phyloP scores from a whole-genome alignment of 2,329 filamentous ascomycete genomes.

The Phyllosticta ampelicida region DNA sequence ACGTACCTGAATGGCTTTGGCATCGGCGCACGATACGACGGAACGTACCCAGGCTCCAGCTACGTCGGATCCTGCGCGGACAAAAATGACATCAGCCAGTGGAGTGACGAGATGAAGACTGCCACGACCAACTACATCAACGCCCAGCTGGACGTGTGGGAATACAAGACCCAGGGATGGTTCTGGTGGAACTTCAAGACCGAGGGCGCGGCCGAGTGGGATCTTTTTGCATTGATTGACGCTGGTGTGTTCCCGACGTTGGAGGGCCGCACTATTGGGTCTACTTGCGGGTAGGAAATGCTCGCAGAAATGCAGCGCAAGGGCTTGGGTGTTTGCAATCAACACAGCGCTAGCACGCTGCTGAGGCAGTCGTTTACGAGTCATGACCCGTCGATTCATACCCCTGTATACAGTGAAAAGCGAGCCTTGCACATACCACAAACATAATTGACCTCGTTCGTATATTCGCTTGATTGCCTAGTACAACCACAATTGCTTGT shows the following conservation, averaged over 20 bases:
- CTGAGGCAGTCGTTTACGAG: not conserved
- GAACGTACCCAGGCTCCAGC: conserved; percentile 37
- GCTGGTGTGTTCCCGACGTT: conserved; percentile 40
- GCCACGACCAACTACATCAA: conserved; percentile 42
- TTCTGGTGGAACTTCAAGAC: conserved; percentile 52
- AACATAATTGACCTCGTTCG: not conserved
- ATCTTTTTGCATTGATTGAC: conserved; percentile 40
- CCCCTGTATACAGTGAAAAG: not conserved
- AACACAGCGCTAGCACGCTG: not conserved
- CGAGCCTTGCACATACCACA: not conserved
- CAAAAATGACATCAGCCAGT: conserved; percentile 40
- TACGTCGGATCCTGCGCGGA: conserved; percentile 43
- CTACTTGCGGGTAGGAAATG: not conserved
- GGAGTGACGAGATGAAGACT: conserved; percentile 34
- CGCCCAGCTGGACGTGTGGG: conserved; percentile 44
- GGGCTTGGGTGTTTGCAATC: not conserved
- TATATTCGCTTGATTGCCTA: not conserved
- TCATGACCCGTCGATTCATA: not conserved
- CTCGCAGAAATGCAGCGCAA: not conserved
- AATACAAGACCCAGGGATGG: conserved; percentile 42
- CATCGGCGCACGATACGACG: conserved; percentile 50
- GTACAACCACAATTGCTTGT: not conserved
- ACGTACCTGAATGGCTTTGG: conserved; percentile 38
- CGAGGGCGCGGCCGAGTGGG: conserved; percentile 43
- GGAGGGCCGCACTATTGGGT: not conserved